Base-by-base conservation (phyloP, 2,329 filamentous ascomycete species). In the Fusarium neocosmosporiellum region DNA sequence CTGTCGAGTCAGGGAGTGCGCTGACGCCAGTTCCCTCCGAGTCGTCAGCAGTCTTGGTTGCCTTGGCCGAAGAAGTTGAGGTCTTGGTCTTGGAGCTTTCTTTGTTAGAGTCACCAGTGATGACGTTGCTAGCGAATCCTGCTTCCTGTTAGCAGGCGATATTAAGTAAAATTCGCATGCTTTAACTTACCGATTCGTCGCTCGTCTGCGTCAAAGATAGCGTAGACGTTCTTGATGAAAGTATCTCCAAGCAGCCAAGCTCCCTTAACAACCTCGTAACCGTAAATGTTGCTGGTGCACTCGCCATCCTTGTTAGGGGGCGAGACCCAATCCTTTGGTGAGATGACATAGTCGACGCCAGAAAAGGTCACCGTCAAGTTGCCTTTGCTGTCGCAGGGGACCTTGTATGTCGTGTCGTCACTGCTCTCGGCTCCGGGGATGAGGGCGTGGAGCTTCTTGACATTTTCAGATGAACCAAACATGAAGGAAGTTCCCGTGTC, bases 161-260 rank as follows among this genome's bases (percentile, higher is more conserved):
- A 27, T 37, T 24, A 0, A 37, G 13, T 43, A 27, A 20, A 3
- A n/a, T 1, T 9, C 3, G 2, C 1, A 2, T 20, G 1, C 5
- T 20, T 34, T 1, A 31, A 80, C 85, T 79, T 80, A 88, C 92
- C 93, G 72, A 95, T 89, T 59, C 87, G 88, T 48, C 81, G 82
- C 72, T 90, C 78, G 70, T 96, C 94, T 61, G 89, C 89, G 80
- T 98, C 95, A 79, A 97, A 97, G 27, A 96, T 91, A 2, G 90
- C 86, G 79, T 97, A 97, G 18, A 97, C 94, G 75, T 97, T 97
- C 84, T 97, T 97, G 69, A 98, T 83, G 76, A 97, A 97, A 1
- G 92, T 89, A 73, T 95, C 94, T 2, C 95, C 95, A 1, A 97
- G 82, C n/a, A 98, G 86, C 94, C 94, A 97, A 31, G 90, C 76